phyloP scores from a whole-genome alignment of 2,329 filamentous ascomycete species.

The Incumbomyces lentus region DNA sequence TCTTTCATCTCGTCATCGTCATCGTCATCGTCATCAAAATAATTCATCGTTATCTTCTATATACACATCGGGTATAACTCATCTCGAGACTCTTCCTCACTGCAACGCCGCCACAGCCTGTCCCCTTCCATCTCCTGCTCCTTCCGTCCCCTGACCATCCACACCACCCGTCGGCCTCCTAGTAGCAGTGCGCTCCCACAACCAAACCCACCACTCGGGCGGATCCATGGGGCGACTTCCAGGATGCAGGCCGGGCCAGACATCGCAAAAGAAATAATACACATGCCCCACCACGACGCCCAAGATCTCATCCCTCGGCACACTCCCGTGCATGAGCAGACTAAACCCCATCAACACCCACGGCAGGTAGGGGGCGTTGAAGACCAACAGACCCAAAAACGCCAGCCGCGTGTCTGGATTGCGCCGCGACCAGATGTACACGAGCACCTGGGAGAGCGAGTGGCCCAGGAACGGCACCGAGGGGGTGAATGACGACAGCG shows the following conservation, averaged over 20 bases:
- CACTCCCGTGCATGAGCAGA: conserved; percentile 73
- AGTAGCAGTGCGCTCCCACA: conserved; percentile 74
- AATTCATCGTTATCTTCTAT: too few relatives aligned
- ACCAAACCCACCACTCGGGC: conserved; percentile 74
- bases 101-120: conserved; percentile 18
- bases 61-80: not conserved
- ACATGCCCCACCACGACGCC: conserved; percentile 90
- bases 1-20: too few relatives aligned
- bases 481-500: conserved; percentile 67
- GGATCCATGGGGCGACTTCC: conserved; percentile 80
- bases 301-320: conserved; percentile 94
- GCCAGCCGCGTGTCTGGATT: conserved; percentile 87
- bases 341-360: conserved; percentile 95
- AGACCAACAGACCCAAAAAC: conserved; percentile 78
- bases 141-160: conserved; percentile 53
- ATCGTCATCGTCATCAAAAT: too few relatives aligned
- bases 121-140: conserved; percentile 38
- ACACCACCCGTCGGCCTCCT: conserved; percentile 28
- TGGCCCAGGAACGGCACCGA: conserved; percentile 90
- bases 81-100: not conserved
- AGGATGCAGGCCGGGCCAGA: conserved; percentile 83
- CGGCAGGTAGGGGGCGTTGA: conserved; percentile 86
- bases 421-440: conserved; percentile 94
- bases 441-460: conserved; percentile 79
- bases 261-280: conserved; percentile 97